Evolutionary conservation across 1,139 yeast species (phyloP), one percentile per base, ranked within the genome.

Genomic region (Williopsis jadinii): DNA sequence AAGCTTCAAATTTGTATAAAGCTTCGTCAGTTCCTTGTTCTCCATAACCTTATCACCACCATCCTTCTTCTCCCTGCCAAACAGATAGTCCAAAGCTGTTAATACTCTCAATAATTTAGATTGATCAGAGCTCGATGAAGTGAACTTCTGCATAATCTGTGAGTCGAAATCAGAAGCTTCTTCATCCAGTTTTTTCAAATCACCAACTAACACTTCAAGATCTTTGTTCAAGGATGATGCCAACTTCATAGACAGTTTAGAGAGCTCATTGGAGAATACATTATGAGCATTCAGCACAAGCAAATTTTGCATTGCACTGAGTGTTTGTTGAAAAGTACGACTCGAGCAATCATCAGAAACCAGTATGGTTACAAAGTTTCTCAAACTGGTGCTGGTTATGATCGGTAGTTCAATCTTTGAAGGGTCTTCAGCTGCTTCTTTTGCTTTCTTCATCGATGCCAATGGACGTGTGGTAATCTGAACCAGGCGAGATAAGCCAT

Each of bases 321-420:
- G 71, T 0, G 94, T 81, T 58, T 90, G 84, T 54, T 88, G 87
- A 63, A 88, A 88, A 0, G 95, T 88, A 34, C 83, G 75, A 50
- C 87, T 83, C 27, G 90, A 80, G 59, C 97, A 87, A 45, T 88
- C 95, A 56, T 85, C 86, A 1, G 94, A 78, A n/a, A 84, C 77
- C 41, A 90, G 68, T 35, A 87, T 77, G 31, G 79, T 73, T 14
- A 85, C 81, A 38, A 87, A 68, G 46, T 75, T 74, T 41, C 77
- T 72, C 55, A 85, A 67, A 49, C 82, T 80, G 34, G 70, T 64
- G 36, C 75, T 80, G 2, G 90, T 84, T 48, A 87, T 76, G 38
- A 64, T 64, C 2, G 95, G 96, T 2, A 83, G 67, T 14, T 69
- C 70, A 57, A 76, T 61, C 50, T 55, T 64, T 52, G 54, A 64